Conservation (phyloP, 345 rosid genomes). For the Salix caprea region DNA sequence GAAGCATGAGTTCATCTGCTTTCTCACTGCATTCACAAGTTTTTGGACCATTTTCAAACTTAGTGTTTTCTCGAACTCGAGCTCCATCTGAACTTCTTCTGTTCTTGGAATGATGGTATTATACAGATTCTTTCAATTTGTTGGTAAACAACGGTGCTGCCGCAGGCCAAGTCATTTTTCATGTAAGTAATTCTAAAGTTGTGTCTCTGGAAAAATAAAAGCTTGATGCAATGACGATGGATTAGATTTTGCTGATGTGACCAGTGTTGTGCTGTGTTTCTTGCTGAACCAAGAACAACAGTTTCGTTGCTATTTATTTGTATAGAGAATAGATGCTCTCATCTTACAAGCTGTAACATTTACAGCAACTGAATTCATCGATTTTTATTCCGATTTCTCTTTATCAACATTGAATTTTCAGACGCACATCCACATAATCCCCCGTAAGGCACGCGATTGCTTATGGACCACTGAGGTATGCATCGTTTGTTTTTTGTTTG, state of each 20-base stretch:
- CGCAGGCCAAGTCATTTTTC: constrained; percentile 95
- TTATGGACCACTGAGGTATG: constrained; percentile 90
- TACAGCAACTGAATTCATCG: background rate
- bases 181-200: constrained; percentile 43
- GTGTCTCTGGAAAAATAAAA: background rate
- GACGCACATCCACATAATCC: constrained; percentile 97
- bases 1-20: too few species aligned
- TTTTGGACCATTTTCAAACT: too few species aligned
- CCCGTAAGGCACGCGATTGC: constrained; percentile 75
- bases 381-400: background rate
- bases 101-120: background rate
- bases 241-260: background rate
- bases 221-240: background rate
- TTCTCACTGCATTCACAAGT: too few species aligned
- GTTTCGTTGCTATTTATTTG: too few species aligned
- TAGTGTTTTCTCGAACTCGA: too few species aligned
- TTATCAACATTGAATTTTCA: constrained; percentile 27
- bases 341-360: background rate
- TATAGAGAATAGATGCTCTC: too few species aligned
- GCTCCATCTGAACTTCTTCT: background rate
- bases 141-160: constrained; percentile 89
- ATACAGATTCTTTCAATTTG: constrained; percentile 88
- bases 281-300: too few species aligned
- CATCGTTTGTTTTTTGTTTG: background rate
- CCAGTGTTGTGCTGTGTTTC: background rate